Conservation (phyloP, 176 grass and related monocot species). For the Melocanna baccifera region DNA sequence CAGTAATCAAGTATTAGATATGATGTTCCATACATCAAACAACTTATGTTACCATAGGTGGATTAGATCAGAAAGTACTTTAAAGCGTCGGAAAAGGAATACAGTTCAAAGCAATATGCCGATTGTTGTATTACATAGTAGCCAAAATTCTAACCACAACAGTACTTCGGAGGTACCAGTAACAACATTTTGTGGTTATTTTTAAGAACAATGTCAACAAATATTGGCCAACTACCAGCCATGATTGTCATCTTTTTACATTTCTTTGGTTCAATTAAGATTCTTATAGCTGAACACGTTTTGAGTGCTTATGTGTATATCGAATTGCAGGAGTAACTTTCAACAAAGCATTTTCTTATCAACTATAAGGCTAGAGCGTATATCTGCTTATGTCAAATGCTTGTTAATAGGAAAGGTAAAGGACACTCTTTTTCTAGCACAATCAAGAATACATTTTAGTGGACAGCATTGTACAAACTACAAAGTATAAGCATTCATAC, state of each 20-base stretch:
- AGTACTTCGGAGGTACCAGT: no score
- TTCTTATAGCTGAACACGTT: neutral
- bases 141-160: neutral
- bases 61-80: slow-evolving; percentile 5
- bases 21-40: neutral
- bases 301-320: neutral
- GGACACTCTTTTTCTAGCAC: neutral
- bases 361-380: neutral
- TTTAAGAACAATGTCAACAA: neutral
- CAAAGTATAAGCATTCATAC: neutral
- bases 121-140: neutral
- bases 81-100: slow-evolving; percentile 10
- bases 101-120: neutral
- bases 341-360: neutral
- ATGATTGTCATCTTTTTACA: neutral
- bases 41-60: slow-evolving; percentile 4
- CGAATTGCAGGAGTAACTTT: neutral
- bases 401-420: neutral
- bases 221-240: neutral
- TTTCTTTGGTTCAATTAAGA: slow-evolving; percentile 4
- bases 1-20: neutral
- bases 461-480: neutral
- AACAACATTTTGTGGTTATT: neutral
- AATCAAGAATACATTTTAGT: neutral
- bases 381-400: neutral